Conservation (phyloP, 306 rosid genomes). For the Quercus agrifolia region DNA sequence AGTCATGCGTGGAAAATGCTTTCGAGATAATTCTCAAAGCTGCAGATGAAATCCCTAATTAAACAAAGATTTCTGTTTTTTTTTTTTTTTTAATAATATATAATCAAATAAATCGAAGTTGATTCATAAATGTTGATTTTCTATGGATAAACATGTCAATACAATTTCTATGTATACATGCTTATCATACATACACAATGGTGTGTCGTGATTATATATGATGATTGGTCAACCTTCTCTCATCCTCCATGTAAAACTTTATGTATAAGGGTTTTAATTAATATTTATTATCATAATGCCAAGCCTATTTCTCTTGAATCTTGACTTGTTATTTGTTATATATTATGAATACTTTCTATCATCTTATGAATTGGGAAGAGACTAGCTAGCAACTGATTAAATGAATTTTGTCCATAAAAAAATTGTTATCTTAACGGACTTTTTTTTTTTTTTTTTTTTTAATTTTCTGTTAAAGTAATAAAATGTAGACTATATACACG, state of each 20-base stretch:
- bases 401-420: too few species aligned
- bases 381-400: too few species aligned
- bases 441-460: not conserved
- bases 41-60: slow-evolving; percentile 7
- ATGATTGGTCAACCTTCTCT: too few species aligned
- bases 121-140: too few species aligned
- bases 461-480: not conserved
- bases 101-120: too few species aligned
- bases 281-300: not conserved
- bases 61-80: not conserved
- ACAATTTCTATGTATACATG: too few species aligned
- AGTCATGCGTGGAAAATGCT: too few species aligned
- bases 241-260: too few species aligned
- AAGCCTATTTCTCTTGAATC: not conserved
- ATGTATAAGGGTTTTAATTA: too few species aligned
- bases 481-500: not conserved
- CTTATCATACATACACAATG: too few species aligned
- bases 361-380: not conserved
- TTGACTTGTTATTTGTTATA: not conserved
- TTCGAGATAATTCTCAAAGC: slow-evolving; percentile 4
- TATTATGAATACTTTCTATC: not conserved
- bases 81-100: not conserved
- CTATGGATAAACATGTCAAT: too few species aligned
- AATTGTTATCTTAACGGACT: not conserved
- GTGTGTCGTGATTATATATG: too few species aligned